Conservation (phyloP, 495 filamentous ascomycete species). For the Tuber brumale region DNA sequence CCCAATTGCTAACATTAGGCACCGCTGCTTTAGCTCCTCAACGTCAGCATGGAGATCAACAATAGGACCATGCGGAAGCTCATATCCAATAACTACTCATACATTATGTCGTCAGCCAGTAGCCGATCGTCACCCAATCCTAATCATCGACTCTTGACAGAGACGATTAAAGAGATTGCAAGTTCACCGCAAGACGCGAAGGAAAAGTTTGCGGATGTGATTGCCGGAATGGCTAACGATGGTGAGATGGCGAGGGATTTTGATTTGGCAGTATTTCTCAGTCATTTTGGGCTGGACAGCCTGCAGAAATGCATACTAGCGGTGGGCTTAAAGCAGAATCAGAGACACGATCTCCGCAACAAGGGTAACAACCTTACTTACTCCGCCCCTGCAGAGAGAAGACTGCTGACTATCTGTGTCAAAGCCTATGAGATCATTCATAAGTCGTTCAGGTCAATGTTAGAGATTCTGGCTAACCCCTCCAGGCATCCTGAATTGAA, state of each 20-base stretch:
- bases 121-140: slow-evolving; percentile 29
- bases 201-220: slow-evolving; percentile 82
- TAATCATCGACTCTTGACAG: slow-evolving; percentile 58
- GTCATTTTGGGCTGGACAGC: slow-evolving; percentile 86
- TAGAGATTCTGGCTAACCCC: slow-evolving; percentile 53
- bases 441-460: slow-evolving; percentile 40
- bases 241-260: slow-evolving; percentile 92
- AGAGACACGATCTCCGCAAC: slow-evolving; percentile 69
- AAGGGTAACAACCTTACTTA: slow-evolving; percentile 60
- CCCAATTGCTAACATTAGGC: background rate
- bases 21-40: slow-evolving; percentile 18
- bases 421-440: slow-evolving; percentile 38
- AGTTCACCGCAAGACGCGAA: slow-evolving; percentile 66
- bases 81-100: slow-evolving; percentile 35
- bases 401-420: slow-evolving; percentile 20
- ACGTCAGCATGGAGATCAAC: slow-evolving; percentile 37
- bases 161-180: slow-evolving; percentile 74
- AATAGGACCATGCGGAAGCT: slow-evolving; percentile 37
- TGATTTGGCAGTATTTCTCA: slow-evolving; percentile 83
- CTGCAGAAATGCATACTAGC: slow-evolving; percentile 82
- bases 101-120: slow-evolving; percentile 36
- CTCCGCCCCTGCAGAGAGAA: slow-evolving; percentile 9
- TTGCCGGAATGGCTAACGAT: slow-evolving; percentile 64
- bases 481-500: slow-evolving; percentile 52
- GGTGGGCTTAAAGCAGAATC: slow-evolving; percentile 73